phyloP scores from a whole-genome alignment of 768 basidiomycete genomes.

The Tubosaeta brunneosetosa region DNA sequence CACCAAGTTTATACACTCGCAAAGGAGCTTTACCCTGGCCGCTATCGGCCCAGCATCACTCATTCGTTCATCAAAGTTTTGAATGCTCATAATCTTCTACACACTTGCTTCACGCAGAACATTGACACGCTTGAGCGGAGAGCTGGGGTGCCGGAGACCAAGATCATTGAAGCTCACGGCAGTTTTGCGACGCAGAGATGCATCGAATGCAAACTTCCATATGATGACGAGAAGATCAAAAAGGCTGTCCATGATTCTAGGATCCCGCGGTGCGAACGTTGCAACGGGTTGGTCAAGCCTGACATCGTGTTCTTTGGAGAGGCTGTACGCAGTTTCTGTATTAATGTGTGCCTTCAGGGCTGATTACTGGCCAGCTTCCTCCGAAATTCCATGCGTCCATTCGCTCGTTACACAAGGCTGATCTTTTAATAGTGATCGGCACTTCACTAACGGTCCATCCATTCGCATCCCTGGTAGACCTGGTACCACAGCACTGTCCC shows the following conservation, averaged over 20 bases:
- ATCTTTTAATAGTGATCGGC: conserved; percentile 87
- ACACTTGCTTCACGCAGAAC: conserved; percentile 84
- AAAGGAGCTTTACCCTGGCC: conserved; percentile 88
- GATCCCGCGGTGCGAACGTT: conserved; percentile 57
- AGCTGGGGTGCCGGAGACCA: conserved; percentile 67
- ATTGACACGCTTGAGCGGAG: conserved; percentile 89
- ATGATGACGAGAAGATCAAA: conserved; percentile 65
- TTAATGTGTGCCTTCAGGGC: not conserved
- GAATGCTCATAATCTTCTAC: conserved; percentile 60
- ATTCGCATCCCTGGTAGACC: conserved; percentile 71
- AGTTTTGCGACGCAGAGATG: conserved; percentile 89
- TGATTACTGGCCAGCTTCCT: conserved; percentile 56
- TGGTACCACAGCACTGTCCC: conserved; percentile 55
- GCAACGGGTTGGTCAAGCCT: conserved; percentile 81
- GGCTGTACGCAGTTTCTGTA: conserved; percentile 40
- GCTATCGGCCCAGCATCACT: conserved; percentile 79
- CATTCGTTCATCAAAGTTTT: conserved; percentile 90
- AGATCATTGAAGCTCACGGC: conserved; percentile 93
- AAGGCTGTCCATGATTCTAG: conserved; percentile 53
- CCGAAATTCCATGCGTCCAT: conserved; percentile 57
- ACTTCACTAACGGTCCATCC: conserved; percentile 86
- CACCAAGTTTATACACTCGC: conserved; percentile 81
- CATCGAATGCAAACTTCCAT: conserved; percentile 61
- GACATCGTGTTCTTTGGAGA: conserved; percentile 95
- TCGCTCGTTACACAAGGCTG: conserved; percentile 54